Conservation (phyloP, 768 basidiomycete species). For the Auricularia sp. region DNA sequence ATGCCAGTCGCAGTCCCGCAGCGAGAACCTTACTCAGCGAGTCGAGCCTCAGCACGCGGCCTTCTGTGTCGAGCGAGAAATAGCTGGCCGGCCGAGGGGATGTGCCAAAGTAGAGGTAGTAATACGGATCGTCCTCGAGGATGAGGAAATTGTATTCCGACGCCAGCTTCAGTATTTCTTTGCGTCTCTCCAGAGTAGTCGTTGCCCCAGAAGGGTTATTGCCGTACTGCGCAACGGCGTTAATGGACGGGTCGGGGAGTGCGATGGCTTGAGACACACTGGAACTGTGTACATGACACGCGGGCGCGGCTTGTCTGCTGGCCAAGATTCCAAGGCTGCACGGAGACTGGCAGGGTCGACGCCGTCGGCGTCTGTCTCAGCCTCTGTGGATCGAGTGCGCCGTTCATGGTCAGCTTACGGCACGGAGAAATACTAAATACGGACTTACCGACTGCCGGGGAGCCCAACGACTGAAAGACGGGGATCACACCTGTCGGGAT, state of each 20-base stretch:
- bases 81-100: slow-evolving; percentile 62
- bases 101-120: slow-evolving; percentile 57
- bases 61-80: slow-evolving; percentile 69
- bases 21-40: slow-evolving; percentile 79
- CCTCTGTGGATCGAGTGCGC: slow-evolving; percentile 38
- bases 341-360: slow-evolving; percentile 52
- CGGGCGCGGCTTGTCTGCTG: slow-evolving; percentile 56
- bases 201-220: slow-evolving; percentile 84
- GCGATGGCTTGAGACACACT: slow-evolving; percentile 29
- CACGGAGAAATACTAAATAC: background rate
- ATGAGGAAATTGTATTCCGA: slow-evolving; percentile 70
- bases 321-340: slow-evolving; percentile 65
- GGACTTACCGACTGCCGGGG: slow-evolving; percentile 47
- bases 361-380: slow-evolving; percentile 67
- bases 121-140: slow-evolving; percentile 80
- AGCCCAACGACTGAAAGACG: slow-evolving; percentile 45
- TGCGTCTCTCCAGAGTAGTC: slow-evolving; percentile 54
- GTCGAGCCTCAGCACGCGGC: slow-evolving; percentile 81
- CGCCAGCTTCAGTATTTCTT: slow-evolving; percentile 62
- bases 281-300: slow-evolving; percentile 76
- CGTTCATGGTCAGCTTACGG: background rate
- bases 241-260: background rate
- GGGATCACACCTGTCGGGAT: slow-evolving; percentile 44
- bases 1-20: slow-evolving; percentile 72
- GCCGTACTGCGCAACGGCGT: slow-evolving; percentile 44